Conservation (phyloP, 2,329 filamentous ascomycete genomes). For the Xylaria sp. region DNA sequence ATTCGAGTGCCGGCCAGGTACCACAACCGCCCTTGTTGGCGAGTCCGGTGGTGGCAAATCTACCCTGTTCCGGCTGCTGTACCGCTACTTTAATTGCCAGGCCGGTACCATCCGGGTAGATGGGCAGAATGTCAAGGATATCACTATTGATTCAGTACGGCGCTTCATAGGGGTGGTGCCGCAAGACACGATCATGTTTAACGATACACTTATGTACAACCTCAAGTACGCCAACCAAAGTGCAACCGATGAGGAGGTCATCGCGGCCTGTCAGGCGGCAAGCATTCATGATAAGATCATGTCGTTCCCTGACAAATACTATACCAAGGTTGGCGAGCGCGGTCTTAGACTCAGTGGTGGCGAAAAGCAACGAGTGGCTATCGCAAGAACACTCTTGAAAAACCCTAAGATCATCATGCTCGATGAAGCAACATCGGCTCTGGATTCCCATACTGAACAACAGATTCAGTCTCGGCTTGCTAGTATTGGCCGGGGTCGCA, state of each 20-base stretch:
- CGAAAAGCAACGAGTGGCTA: conserved; percentile 92
- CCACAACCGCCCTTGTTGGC: conserved; percentile 93
- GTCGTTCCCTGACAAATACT: conserved; percentile 84
- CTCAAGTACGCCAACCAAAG: conserved; percentile 84
- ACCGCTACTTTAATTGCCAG: conserved; percentile 91
- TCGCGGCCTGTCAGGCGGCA: conserved; percentile 80
- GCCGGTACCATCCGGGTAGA: conserved; percentile 84
- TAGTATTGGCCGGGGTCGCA: conserved; percentile 82
- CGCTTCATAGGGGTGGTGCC: conserved; percentile 93
- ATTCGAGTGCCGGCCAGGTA: conserved; percentile 87
- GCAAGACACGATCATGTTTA: conserved; percentile 95
- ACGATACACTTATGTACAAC: conserved; percentile 95
- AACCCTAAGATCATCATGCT: conserved; percentile 90
- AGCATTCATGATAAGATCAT: conserved; percentile 94
- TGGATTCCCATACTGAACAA: conserved; percentile 91
- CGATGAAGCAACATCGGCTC: conserved; percentile 89
- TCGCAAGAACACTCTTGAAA: conserved; percentile 91
- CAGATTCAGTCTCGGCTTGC: conserved; percentile 88
- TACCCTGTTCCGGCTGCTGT: conserved; percentile 92
- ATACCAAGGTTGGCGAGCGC: conserved; percentile 89
- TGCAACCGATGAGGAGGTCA: conserved; percentile 81
- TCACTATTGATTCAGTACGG: conserved; percentile 93
- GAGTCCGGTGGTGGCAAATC: conserved; percentile 98
- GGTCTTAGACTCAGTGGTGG: conserved; percentile 86
- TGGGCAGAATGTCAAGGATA: conserved; percentile 78